Conservation (phyloP, 164 flowering plant genomes). For the Vitis amurensis region DNA sequence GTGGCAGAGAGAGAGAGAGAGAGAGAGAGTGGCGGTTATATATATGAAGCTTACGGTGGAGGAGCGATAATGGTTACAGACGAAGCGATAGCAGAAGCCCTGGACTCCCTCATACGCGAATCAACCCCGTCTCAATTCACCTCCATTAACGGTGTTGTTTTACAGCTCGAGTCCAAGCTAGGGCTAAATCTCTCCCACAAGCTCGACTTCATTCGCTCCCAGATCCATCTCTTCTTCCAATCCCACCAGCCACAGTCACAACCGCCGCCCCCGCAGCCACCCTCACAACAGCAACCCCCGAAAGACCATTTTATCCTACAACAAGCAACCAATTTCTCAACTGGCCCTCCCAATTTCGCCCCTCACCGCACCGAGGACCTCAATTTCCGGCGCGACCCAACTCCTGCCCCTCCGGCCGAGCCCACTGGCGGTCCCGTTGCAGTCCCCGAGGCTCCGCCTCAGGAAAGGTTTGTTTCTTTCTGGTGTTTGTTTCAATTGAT, state of each 20-base stretch:
- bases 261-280: too few species aligned
- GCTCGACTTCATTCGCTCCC: conserved; percentile 57
- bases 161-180: conserved; percentile 57
- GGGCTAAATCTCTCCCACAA: conserved; percentile 66
- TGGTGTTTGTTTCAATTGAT: too few species aligned
- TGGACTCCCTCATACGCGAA: conserved; percentile 58
- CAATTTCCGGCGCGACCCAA: conserved; percentile 16
- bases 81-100: conserved; percentile 63
- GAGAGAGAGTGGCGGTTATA: conserved; percentile 1
- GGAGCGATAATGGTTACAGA: conserved; percentile 52
- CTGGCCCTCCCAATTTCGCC: conserved; percentile 25
- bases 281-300: too few species aligned
- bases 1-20: background rate
- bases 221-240: conserved; percentile 50
- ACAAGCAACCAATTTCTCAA: too few species aligned
- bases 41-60: too few species aligned
- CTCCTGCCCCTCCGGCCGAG: too few species aligned
- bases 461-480: too few species aligned
- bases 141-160: conserved; percentile 54
- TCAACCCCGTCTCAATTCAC: conserved; percentile 46
- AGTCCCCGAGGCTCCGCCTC: conserved; percentile 12
- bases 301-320: too few species aligned
- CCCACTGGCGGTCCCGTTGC: conserved; percentile 6
- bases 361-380: conserved; percentile 20
- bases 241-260: conserved; percentile 20